phyloP scores from a whole-genome alignment of 208 protist species.

The Leishmania tropica region DNA sequence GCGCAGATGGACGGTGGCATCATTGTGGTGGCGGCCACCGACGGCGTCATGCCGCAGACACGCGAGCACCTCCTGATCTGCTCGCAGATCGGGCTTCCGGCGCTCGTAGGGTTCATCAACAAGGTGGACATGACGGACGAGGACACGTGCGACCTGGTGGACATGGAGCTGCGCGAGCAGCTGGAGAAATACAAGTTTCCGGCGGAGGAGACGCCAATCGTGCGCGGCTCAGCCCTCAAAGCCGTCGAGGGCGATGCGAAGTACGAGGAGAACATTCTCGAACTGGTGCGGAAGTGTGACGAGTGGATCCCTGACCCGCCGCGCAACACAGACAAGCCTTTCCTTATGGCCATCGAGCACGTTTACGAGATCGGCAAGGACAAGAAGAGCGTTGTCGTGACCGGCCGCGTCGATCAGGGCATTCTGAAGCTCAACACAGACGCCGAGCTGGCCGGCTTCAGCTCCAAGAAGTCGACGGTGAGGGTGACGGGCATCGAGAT shows the following conservation, averaged over 20 bases:
- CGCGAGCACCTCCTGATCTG: conserved; percentile 99
- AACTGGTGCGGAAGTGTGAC: conserved; percentile 94
- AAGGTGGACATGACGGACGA: conserved; percentile 96
- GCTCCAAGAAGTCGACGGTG: conserved; percentile 81
- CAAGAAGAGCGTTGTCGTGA: conserved; percentile 96
- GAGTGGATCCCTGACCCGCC: conserved; percentile 94
- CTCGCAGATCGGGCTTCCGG: conserved; percentile 96
- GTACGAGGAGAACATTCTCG: conserved; percentile 93
- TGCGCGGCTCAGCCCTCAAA: conserved; percentile 95
- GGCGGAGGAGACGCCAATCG: conserved; percentile 89
- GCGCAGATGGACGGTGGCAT: conserved; percentile 96
- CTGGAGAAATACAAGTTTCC: conserved; percentile 95
- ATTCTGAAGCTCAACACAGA: conserved; percentile 96
- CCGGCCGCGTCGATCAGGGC: conserved; percentile 95
- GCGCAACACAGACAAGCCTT: conserved; percentile 96
- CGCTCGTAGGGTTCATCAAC: conserved; percentile 99
- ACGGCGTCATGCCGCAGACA: conserved; percentile 99
- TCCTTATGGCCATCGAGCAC: conserved; percentile 98
- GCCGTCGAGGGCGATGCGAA: conserved; percentile 96
- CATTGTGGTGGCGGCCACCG: conserved; percentile 92
- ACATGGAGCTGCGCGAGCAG: conserved; percentile 98
- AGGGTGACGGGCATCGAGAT: conserved; percentile 96
- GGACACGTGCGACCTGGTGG: conserved; percentile 96
- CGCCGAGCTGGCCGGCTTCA: conserved; percentile 96
- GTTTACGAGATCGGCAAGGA: conserved; percentile 94